Percentiles rank a stretch among this genome's conserved stretches.
phyloP scores from a whole-genome alignment of 306 rosid genomes.

The Neltuma alba region DNA sequence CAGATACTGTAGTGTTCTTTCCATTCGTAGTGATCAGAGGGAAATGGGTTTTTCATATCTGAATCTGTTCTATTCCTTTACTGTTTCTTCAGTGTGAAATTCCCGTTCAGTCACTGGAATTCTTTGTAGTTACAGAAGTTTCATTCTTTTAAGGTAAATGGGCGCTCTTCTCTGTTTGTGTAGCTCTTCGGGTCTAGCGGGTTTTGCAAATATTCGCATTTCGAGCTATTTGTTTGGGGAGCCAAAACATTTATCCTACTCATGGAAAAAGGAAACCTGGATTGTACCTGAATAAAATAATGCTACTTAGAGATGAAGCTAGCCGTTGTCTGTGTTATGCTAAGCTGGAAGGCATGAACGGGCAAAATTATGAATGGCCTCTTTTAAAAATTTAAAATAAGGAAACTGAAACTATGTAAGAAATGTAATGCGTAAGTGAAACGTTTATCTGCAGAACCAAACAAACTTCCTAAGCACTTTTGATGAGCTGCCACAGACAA shows the following conservation, averaged over 20 bases:
- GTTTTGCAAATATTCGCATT: slow-evolving; percentile 17
- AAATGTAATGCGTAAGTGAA: not conserved
- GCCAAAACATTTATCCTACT: not conserved
- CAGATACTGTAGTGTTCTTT: not conserved
- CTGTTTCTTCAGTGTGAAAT: slow-evolving; percentile 32
- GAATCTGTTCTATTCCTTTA: slow-evolving; percentile 2
- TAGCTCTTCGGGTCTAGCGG: not conserved
- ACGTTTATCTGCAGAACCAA: slow-evolving; percentile 7
- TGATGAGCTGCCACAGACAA: slow-evolving; percentile 22
- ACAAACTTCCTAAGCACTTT: not conserved
- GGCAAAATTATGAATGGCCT: slow-evolving; percentile 8
- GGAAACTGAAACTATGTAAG: not conserved
- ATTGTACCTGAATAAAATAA: slow-evolving; percentile 4
- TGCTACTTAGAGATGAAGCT: slow-evolving; percentile 10
- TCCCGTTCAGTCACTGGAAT: slow-evolving; percentile 13
- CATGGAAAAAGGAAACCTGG: not conserved
- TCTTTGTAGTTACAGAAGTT: slow-evolving; percentile 37
- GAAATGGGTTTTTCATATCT: not conserved
- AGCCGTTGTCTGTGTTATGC: slow-evolving; percentile 24
- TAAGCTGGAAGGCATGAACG: not conserved
- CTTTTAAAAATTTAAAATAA: not conserved
- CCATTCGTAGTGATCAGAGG: slow-evolving; percentile 32
- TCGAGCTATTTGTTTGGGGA: not conserved
- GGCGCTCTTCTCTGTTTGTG: not conserved
- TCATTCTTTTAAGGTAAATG: slow-evolving; percentile 44